Base-by-base conservation (phyloP, 345 rosid species). In the Lepidium sativum region DNA sequence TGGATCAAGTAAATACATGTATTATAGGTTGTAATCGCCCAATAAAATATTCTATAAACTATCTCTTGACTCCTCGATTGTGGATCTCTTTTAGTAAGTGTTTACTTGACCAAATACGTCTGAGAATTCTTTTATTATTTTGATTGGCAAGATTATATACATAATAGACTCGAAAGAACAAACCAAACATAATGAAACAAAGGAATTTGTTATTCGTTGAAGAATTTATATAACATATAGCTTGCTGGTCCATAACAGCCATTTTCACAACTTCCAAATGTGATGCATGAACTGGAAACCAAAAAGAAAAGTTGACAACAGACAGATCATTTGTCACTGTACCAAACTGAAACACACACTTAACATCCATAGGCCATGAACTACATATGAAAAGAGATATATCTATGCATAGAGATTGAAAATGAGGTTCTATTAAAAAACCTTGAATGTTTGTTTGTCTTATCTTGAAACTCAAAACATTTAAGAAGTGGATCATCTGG, bases 401-500 rank as follows among this genome's bases (percentile, higher is more conserved):
- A 47, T 13, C n/a, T 3, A 47, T 13, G 14, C n/a, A 18, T 18
- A 38, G 12, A 18, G 51, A 39, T n/a, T 38, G n/a, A 38, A 39
- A 48, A 16, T 35, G 25, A 51, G n/a, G 3, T 3, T 41, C 2
- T 6, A 42, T 2, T 20, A 6, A 64, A 74, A 31, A 66, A 89
- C 97, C 98, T 80, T 77, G 83, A 82, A 87, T 61, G 34, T 72
- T 54, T n/a, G n/a, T n/a, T n/a, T 5, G 75, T 65, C 23, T 72
- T 77, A 43, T 84, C 75, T 33, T 61, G 67, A 29, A 74, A 66
- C 74, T 89, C 84, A 33, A 89, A 89, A 71, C 97, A 89, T 54
- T 92, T 84, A 52, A 89, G 85, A 32, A 89, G 76, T 2, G 94
- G 86, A 72, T 89, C 84, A 56, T 86, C 88, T 1, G 98, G 97